These are phyloP conservation scores for Phytophthora sp. DNA, from an alignment of 352 stramenopile genomes.

Conservation along the genomic window DNA sequence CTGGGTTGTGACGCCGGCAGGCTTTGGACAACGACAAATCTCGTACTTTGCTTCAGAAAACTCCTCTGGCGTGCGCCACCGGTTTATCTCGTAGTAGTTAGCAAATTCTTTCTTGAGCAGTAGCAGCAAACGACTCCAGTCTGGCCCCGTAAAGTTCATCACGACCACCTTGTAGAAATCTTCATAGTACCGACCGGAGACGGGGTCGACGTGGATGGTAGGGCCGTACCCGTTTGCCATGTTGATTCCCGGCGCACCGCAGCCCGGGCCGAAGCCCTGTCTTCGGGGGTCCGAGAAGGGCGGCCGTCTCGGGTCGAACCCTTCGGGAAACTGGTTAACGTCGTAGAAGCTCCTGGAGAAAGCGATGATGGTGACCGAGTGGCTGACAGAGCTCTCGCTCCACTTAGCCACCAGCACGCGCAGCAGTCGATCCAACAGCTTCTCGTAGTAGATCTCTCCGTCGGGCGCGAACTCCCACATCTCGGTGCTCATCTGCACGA, in stretches of 20 bases:
- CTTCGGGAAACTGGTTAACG: constrained; percentile 63
- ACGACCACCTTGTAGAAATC: constrained; percentile 88
- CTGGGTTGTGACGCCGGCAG: background rate
- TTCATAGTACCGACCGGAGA: constrained; percentile 65
- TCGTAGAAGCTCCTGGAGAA: constrained; percentile 92
- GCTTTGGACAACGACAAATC: constrained; percentile 33
- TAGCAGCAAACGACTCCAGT: constrained; percentile 91
- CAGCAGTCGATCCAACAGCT: constrained; percentile 84
- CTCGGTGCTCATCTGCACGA: constrained; percentile 96
- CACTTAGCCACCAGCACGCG: constrained; percentile 83
- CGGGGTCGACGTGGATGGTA: constrained; percentile 63
- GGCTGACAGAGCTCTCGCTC: constrained; percentile 84
- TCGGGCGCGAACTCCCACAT: constrained; percentile 94
- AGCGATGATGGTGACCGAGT: constrained; percentile 93
- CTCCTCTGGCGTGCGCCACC: constrained; percentile 64
- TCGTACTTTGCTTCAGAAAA: constrained; percentile 65
- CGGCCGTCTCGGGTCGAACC: constrained; percentile 47
- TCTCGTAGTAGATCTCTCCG: constrained; percentile 92
- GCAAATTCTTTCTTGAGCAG: constrained; percentile 96
- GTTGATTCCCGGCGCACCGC: constrained; percentile 28
- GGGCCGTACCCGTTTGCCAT: constrained; percentile 53
- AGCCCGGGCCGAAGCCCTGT: constrained; percentile 54
- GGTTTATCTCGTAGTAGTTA: constrained; percentile 86
- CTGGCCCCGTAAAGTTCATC: constrained; percentile 88
- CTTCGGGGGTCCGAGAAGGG: constrained; percentile 55